A percentile compares a stretch with the other conserved stretches of the same genome.
Evolutionary conservation across 2,329 filamentous ascomycete genomes (phyloP).

Genomic region (Xylariales sp.): DNA sequence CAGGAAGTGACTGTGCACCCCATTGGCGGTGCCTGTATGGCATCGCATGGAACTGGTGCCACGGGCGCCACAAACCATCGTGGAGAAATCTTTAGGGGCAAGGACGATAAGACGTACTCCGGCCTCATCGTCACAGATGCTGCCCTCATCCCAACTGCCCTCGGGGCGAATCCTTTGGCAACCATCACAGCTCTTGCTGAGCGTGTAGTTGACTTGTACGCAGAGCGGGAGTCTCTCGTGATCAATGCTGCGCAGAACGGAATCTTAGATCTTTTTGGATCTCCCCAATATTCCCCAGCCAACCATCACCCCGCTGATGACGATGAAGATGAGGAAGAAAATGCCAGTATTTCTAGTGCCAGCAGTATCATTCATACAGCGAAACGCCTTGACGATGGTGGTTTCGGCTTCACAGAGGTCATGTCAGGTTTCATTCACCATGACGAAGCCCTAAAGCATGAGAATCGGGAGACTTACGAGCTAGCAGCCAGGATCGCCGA

Average conservation of each 20-base stretch:
- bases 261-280: constrained; percentile 49
- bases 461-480: constrained; percentile 47
- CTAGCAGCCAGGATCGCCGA: constrained; percentile 47
- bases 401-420: constrained; percentile 59
- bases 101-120: constrained; percentile 43
- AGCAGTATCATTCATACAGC: constrained; percentile 36
- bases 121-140: constrained; percentile 61
- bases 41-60: constrained; percentile 49
- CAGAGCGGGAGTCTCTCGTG: constrained; percentile 31
- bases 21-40: constrained; percentile 62
- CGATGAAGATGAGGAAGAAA: constrained; percentile 27
- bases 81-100: constrained; percentile 55
- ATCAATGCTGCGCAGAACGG: constrained; percentile 43
- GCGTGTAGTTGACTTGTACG: constrained; percentile 51
- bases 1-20: constrained; percentile 63
- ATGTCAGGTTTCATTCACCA: constrained; percentile 59
- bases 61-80: constrained; percentile 58
- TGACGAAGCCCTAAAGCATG: constrained; percentile 32
- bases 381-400: constrained; percentile 37
- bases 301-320: constrained; percentile 13
- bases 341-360: constrained; percentile 29
- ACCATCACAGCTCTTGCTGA: constrained; percentile 68
- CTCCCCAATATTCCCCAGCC: constrained; percentile 34
- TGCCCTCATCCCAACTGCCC: constrained; percentile 55
- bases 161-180: constrained; percentile 64